Evolutionary conservation across 345 rosid species (phyloP).

Genomic region (Boechera stricta): DNA sequence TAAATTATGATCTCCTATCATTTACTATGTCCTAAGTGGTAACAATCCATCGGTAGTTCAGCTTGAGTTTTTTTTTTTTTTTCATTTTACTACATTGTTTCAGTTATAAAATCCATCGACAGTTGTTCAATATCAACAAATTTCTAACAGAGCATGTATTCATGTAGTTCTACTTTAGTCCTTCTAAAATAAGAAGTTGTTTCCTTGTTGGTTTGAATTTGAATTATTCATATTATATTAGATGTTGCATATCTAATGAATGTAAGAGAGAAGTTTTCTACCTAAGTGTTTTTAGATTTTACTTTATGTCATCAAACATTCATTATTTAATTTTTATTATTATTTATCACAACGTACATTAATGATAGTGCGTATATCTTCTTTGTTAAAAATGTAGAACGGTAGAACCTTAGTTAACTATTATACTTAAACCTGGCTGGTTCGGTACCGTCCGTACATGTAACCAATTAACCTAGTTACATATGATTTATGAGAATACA

Average conservation of each 20-base stretch:
- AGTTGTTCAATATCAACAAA: slow-evolving; percentile 4
- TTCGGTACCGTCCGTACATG: not conserved
- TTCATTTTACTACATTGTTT: not conserved
- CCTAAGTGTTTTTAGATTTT: not conserved
- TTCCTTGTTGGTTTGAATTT: slow-evolving; percentile 1
- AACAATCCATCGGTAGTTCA: slow-evolving; percentile 2
- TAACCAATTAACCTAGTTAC: not conserved
- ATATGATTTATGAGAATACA: not conserved
- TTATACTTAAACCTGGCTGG: too few relatives aligned
- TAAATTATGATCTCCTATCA: slow-evolving; percentile 16
- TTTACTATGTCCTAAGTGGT: slow-evolving; percentile 13
- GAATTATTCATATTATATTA: not conserved
- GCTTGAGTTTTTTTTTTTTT: not conserved
- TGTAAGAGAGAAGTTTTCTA: not conserved
- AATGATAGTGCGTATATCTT: too few relatives aligned
- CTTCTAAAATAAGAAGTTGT: not conserved
- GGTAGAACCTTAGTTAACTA: too few relatives aligned
- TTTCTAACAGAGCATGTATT: not conserved
- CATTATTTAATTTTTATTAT: not conserved
- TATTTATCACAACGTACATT: too few relatives aligned
- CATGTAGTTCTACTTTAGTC: slow-evolving; percentile 12
- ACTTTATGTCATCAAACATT: too few relatives aligned
- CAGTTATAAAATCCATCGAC: not conserved
- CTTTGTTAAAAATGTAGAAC: too few relatives aligned
- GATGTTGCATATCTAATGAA: not conserved